Base-by-base conservation (phyloP, 441 rosid genomes). In the Pelargonium myrrhifolium region DNA sequence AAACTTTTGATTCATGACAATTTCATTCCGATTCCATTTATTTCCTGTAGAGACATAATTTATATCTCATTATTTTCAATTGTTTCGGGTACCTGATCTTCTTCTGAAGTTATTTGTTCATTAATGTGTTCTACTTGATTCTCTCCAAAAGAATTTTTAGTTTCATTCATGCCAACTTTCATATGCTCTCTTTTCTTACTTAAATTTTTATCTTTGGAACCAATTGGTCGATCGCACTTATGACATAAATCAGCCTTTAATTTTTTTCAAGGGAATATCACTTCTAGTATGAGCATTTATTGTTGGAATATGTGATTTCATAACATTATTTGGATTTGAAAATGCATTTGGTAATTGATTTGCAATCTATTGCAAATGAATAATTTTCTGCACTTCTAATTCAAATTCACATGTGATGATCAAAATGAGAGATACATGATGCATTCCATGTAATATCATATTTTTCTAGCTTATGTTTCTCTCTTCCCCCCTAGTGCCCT, bases 191-290 rank as follows among this genome's bases (percentile, higher is more conserved):
- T 67, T 26, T 20, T 47, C 28, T 67, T 67, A 0, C 62, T 1
- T 5, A 0, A 3, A 67, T 18, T 53, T 47, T 20, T 67, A 31
- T 53, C 7, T 12, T 67, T 67, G 20, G 69, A 67, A 24, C 69
- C 62, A 1, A 49, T 26, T 45, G 47, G 62, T 67, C 58, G 10
- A n/a, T 21, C 58, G 2, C 21, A 21, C 58, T 51, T 51, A 31
- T 5, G 37, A 31, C 37, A 4, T 31, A 31, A 3, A 31, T 31
- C 7, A 31, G 37, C 4, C 0, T 31, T 31, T 31, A 5, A 3
- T n/a, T 4, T 14, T 31, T 35, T 39, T n/a, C 1, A 14, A 10
- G n/a, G 18, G 45, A 3, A 63, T 37, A 1, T 63, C n/a, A 63
- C 35, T 63, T 28, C 20, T 8, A 35, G 21, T 1, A 9, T 21